These are phyloP conservation scores for Raddia guianensis DNA, from an alignment of 176 grass and related monocot species.

Conservation along the genomic window DNA sequence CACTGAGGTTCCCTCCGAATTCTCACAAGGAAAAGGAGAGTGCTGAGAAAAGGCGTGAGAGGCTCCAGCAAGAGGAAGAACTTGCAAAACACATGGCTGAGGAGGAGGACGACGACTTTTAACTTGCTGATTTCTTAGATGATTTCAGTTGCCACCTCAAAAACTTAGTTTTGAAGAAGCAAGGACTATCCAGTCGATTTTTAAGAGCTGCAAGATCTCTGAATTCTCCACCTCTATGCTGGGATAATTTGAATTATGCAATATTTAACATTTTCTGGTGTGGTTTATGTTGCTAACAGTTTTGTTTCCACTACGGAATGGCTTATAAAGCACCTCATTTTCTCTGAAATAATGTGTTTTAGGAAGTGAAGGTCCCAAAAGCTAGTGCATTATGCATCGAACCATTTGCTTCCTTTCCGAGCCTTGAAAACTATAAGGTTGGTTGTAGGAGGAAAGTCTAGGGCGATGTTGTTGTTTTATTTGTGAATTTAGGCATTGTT, in stretches of 20 bases:
- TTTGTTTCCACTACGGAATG: constrained; percentile 22
- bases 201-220: not conserved
- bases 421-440: not conserved
- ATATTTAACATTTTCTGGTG: not conserved
- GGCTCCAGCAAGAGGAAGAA: constrained; percentile 89
- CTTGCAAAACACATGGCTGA: constrained; percentile 81
- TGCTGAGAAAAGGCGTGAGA: constrained; percentile 78
- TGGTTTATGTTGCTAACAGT: constrained; percentile 23
- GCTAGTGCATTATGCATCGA: not conserved
- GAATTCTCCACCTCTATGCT: not conserved
- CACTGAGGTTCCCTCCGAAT: constrained; percentile 77
- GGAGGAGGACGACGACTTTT: constrained; percentile 89
- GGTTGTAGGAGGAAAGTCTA: not conserved
- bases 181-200: not conserved
- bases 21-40: constrained; percentile 90
- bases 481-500: not conserved
- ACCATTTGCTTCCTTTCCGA: not conserved
- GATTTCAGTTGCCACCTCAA: constrained; percentile 28
- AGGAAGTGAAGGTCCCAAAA: not conserved
- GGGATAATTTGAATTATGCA: not conserved
- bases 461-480: not conserved
- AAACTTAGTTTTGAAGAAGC: constrained; percentile 25
- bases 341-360: constrained; percentile 9
- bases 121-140: constrained; percentile 27
- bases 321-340: constrained; percentile 28